phyloP scores from a whole-genome alignment of 441 rosid species.

The Populus trichocarpa region DNA sequence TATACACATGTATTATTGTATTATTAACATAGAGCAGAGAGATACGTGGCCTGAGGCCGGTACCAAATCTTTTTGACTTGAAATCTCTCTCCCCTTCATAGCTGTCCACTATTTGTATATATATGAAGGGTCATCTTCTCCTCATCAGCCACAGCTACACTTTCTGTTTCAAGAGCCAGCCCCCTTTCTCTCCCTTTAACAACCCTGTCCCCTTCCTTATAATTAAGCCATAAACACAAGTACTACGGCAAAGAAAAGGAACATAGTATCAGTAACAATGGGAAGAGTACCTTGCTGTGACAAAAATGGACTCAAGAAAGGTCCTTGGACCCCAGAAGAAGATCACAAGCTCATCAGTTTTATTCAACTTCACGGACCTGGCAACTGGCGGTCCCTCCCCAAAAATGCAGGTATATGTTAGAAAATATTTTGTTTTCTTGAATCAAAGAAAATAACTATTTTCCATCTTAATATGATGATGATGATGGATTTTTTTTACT shows the following conservation, averaged over 20 bases:
- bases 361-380: constrained; percentile 71
- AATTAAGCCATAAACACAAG: neutral
- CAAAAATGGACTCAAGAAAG: too few relatives aligned
- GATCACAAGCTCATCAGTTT: constrained; percentile 65
- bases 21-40: neutral
- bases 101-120: neutral
- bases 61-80: constrained; percentile 77
- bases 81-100: constrained; percentile 7
- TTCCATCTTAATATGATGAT: neutral
- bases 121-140: constrained; percentile 14
- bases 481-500: neutral
- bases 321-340: constrained; percentile 94
- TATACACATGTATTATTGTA: neutral
- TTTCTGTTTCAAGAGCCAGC: constrained; percentile 7
- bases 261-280: constrained; percentile 31
- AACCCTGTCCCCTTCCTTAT: neutral
- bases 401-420: constrained; percentile 70
- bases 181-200: neutral
- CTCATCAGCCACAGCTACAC: constrained; percentile 14
- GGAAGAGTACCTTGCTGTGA: constrained; percentile 96
- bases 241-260: neutral
- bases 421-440: neutral
- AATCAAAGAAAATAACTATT: too few relatives aligned
- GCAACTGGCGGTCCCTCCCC: constrained; percentile 90
- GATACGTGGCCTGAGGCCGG: constrained; percentile 46